A percentile compares a stretch with the other conserved stretches of the same genome.
Evolutionary conservation across 106 monocot species (phyloP).

Genomic region (Acorus calamus): DNA sequence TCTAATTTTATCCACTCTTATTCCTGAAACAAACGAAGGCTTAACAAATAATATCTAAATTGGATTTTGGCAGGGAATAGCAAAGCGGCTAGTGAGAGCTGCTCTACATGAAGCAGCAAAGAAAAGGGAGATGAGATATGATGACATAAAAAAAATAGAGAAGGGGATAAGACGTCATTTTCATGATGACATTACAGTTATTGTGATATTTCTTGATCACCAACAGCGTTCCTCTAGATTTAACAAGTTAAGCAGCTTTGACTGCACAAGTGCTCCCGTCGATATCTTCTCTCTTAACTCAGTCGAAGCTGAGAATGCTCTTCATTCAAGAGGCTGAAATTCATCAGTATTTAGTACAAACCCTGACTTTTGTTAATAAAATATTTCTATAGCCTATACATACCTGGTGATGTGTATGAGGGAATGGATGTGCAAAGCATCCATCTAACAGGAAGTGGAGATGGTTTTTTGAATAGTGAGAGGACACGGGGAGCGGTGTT

Average conservation of each 20-base stretch:
- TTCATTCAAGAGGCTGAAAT: neutral
- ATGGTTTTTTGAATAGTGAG: too few species aligned
- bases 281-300: slow-evolving; percentile 20
- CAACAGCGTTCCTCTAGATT: slow-evolving; percentile 6
- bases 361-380: too few species aligned
- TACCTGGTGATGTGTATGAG: too few species aligned
- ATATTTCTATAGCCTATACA: too few species aligned
- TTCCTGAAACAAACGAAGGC: neutral
- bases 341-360: too few species aligned
- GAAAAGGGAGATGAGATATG: slow-evolving; percentile 40
- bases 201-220: slow-evolving; percentile 45
- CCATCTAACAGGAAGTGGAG: too few species aligned
- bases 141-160: slow-evolving; percentile 30
- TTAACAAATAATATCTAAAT: neutral
- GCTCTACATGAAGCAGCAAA: slow-evolving; percentile 39
- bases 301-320: slow-evolving; percentile 15
- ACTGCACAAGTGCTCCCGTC: slow-evolving; percentile 22
- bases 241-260: neutral
- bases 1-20: neutral
- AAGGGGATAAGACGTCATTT: slow-evolving; percentile 40
- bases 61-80: slow-evolving; percentile 31
- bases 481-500: too few species aligned
- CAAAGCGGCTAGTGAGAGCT: slow-evolving; percentile 40
- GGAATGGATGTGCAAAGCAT: too few species aligned
- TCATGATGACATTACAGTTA: slow-evolving; percentile 46